Conservation (phyloP, 768 basidiomycete genomes). For the Chalciporus pseudorubinellus region DNA sequence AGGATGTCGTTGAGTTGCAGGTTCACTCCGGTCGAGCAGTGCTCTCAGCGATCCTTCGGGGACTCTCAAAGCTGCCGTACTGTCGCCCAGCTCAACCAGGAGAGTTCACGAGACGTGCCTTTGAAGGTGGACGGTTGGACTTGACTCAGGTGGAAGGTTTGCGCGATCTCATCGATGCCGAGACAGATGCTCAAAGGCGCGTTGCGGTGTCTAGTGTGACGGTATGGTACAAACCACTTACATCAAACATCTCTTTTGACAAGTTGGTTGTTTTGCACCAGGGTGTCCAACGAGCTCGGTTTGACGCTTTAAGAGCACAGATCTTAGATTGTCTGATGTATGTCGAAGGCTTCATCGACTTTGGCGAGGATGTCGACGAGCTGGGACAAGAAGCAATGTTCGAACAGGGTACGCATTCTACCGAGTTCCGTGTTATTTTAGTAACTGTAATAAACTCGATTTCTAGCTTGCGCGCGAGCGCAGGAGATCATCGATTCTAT, state of each 20-base stretch:
- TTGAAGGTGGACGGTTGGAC: slow-evolving; percentile 77
- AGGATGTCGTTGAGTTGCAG: slow-evolving; percentile 82
- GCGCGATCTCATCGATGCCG: slow-evolving; percentile 83
- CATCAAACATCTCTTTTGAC: neutral
- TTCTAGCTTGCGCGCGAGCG: slow-evolving; percentile 53
- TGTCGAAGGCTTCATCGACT: slow-evolving; percentile 89
- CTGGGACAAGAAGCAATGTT: slow-evolving; percentile 76
- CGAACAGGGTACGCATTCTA: slow-evolving; percentile 53
- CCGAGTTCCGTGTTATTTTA: neutral
- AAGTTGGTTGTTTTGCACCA: slow-evolving; percentile 29
- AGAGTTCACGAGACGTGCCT: slow-evolving; percentile 86
- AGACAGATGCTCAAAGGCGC: slow-evolving; percentile 79
- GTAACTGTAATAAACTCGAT: neutral
- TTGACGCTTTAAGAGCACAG: slow-evolving; percentile 60
- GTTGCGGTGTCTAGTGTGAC: slow-evolving; percentile 66
- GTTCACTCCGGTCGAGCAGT: slow-evolving; percentile 85
- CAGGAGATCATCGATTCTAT: slow-evolving; percentile 50
- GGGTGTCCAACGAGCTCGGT: slow-evolving; percentile 61
- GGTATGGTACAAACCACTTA: slow-evolving; percentile 44
- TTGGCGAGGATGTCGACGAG: slow-evolving; percentile 83
- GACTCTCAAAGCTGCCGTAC: slow-evolving; percentile 58
- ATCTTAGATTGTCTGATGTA: slow-evolving; percentile 74
- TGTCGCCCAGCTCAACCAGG: slow-evolving; percentile 81
- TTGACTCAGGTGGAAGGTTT: slow-evolving; percentile 88
- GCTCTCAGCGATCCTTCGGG: slow-evolving; percentile 63